Conservation (phyloP, 257 asterid genomes). For the Paulownia fortunei region DNA sequence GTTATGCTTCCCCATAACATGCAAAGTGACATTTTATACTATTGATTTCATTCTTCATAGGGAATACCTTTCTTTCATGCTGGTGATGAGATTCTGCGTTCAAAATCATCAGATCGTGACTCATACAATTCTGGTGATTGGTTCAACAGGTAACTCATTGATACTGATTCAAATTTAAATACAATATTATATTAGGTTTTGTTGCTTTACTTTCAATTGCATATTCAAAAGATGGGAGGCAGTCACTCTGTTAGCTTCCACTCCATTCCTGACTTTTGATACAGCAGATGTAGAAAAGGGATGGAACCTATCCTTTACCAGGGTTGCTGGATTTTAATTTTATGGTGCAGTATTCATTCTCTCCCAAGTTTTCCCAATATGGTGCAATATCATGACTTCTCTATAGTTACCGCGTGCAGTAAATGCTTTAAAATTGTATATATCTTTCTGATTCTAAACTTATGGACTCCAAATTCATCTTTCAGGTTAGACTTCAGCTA, state of each 20-base stretch:
- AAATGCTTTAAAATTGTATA: neutral
- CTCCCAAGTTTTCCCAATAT: neutral
- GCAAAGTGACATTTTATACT: neutral
- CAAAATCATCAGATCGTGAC: conserved; percentile 96
- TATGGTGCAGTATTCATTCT: neutral
- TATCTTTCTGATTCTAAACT: conserved; percentile 20
- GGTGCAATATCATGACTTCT: neutral
- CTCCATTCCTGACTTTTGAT: neutral
- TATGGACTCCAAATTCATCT: conserved; percentile 2
- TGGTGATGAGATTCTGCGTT: conserved; percentile 97
- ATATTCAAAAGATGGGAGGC: neutral
- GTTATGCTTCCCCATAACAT: neutral
- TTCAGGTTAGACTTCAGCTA: conserved; percentile 95
- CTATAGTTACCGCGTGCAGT: neutral
- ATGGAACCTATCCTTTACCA: neutral
- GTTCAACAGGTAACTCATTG: conserved; percentile 79
- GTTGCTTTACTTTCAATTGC: neutral
- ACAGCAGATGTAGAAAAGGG: neutral
- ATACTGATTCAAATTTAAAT: conserved; percentile 2
- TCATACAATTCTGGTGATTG: conserved; percentile 98
- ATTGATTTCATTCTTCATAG: conserved; percentile 43
- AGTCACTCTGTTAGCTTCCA: neutral
- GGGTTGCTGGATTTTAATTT: neutral
- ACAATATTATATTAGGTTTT: neutral
- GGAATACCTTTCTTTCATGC: conserved; percentile 96